Evolutionary conservation across 371 early-diverging fungal genomes (phyloP).

Genomic region (Parasitella parasitica): DNA sequence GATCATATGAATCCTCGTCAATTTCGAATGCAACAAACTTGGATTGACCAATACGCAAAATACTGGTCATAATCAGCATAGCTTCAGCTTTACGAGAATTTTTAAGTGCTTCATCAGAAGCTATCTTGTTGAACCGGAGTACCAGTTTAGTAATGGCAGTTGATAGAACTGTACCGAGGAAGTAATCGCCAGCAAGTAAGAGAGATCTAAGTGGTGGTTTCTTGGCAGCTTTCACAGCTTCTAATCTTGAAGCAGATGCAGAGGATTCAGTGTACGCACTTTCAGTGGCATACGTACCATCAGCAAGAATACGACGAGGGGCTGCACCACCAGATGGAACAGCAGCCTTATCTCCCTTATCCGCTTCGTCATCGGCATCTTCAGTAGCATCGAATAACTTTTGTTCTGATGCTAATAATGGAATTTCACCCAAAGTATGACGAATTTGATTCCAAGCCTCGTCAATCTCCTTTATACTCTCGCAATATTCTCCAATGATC

Average conservation of each 20-base stretch:
- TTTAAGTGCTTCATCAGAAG: constrained; percentile 47
- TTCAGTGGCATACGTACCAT: constrained; percentile 97
- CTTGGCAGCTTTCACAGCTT: constrained; percentile 65
- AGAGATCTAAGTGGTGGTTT: constrained; percentile 82
- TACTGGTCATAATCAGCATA: constrained; percentile 95
- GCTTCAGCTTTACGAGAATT: constrained; percentile 88
- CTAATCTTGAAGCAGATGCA: constrained; percentile 47
- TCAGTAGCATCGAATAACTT: constrained; percentile 63
- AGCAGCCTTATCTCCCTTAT: constrained; percentile 32
- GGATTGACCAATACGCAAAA: constrained; percentile 91
- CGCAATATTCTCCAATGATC: constrained; percentile 94
- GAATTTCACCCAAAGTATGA: constrained; percentile 85
- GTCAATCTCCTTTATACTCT: constrained; percentile 75
- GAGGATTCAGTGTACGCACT: constrained; percentile 69
- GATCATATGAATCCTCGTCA: constrained; percentile 95
- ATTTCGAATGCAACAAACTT: constrained; percentile 81
- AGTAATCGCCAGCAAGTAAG: constrained; percentile 91
- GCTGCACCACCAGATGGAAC: constrained; percentile 49
- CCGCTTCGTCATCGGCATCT: constrained; percentile 41
- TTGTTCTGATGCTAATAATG: constrained; percentile 88
- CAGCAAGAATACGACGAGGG: constrained; percentile 83
- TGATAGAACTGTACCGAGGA: constrained; percentile 84
- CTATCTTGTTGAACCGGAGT: constrained; percentile 65
- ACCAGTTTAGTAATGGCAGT: constrained; percentile 89
- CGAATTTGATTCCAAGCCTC: constrained; percentile 83